These are phyloP conservation scores for Saussurea involucrata DNA, from an alignment of 129 eudicot species.

Conservation along the genomic window DNA sequence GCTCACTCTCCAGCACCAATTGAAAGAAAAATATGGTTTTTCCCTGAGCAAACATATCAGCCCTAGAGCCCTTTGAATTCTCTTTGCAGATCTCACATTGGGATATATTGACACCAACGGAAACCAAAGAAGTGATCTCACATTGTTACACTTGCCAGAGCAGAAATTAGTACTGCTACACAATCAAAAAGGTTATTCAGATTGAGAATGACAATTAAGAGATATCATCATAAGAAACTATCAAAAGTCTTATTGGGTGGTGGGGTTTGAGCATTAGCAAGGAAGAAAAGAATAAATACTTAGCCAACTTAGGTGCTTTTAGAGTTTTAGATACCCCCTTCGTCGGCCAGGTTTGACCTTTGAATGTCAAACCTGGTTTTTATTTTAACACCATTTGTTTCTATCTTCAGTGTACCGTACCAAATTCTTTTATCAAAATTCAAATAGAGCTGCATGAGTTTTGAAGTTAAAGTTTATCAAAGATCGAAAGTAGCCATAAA, in stretches of 20 bases:
- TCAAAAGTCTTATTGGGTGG: neutral
- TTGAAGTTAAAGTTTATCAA: neutral
- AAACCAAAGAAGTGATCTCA: constrained; percentile 1
- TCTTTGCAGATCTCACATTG: constrained; percentile 5
- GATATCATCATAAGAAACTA: neutral
- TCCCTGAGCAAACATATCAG: constrained; percentile 2
- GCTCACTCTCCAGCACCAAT: constrained; percentile 8
- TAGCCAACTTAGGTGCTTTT: neutral
- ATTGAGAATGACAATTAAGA: neutral
- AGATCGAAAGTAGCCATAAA: neutral
- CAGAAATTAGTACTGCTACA: neutral
- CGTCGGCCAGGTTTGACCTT: neutral
- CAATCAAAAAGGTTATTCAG: neutral
- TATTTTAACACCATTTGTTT: neutral
- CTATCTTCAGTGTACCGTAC: neutral
- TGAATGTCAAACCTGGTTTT: neutral
- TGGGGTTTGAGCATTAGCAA: neutral
- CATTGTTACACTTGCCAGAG: neutral
- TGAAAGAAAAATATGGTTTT: neutral
- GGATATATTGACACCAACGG: neutral
- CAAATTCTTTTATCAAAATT: neutral
- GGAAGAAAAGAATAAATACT: too few relatives aligned
- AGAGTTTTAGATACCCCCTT: neutral
- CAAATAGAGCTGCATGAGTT: neutral
- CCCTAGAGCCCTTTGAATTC: neutral